A percentile compares a stretch with the other conserved stretches of the same genome.
Evolutionary conservation across 1,284 basidiomycete genomes (phyloP).

Genomic region (Termitomyces sp.): DNA sequence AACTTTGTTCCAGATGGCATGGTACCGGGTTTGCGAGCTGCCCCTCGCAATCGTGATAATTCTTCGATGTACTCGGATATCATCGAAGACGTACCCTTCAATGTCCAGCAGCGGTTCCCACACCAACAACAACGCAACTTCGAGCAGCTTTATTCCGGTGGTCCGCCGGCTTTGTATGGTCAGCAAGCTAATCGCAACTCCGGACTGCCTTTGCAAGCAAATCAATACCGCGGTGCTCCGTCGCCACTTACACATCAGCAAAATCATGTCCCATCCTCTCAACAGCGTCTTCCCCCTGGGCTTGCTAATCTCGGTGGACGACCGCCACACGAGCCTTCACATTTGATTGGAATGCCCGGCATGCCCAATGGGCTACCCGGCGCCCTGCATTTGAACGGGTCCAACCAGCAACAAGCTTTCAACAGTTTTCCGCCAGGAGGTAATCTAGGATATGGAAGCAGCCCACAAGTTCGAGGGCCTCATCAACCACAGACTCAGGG

Average conservation of each 20-base stretch:
- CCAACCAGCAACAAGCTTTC: conserved; percentile 45
- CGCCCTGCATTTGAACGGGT: conserved; percentile 41
- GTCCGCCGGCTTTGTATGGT: conserved; percentile 42
- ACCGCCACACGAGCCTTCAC: conserved; percentile 71
- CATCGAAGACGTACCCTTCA: conserved; percentile 55
- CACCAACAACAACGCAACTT: conserved; percentile 46
- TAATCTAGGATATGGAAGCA: conserved; percentile 41
- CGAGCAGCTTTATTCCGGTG: conserved; percentile 54
- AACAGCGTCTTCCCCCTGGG: conserved; percentile 70
- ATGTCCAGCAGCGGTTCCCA: conserved; percentile 45
- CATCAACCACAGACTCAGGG: conserved; percentile 46
- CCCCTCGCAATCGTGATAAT: conserved; percentile 56
- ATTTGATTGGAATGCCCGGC: conserved; percentile 53
- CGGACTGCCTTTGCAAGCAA: conserved; percentile 53
- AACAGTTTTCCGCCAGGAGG: conserved; percentile 43
- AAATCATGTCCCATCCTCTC: conserved; percentile 38
- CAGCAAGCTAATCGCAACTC: conserved; percentile 51
- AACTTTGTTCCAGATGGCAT: conserved; percentile 78
- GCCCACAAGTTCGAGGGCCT: conserved; percentile 45
- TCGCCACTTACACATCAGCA: conserved; percentile 51
- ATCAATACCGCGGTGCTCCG: conserved; percentile 63
- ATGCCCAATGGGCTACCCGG: conserved; percentile 42
- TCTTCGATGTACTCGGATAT: conserved; percentile 52
- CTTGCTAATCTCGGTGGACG: conserved; percentile 77
- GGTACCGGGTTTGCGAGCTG: conserved; percentile 72